phyloP scores from a whole-genome alignment of 2,329 filamentous ascomycete genomes.

The Sporothrix brasiliensis region DNA sequence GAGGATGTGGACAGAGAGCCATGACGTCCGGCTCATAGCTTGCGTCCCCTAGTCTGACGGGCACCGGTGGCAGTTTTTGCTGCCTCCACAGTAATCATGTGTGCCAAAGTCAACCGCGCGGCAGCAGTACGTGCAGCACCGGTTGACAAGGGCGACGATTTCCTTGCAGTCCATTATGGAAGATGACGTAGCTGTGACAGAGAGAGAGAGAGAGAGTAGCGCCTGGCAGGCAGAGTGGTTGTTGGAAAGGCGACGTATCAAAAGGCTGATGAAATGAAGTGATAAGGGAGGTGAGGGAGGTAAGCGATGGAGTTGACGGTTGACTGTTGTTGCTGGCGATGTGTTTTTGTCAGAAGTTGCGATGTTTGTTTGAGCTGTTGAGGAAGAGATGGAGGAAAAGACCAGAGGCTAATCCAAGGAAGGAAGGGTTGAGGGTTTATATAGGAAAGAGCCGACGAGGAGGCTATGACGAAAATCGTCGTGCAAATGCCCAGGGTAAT shows the following conservation, averaged over 20 bases:
- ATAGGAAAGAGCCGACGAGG: slow-evolving; percentile 14
- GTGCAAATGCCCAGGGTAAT: slow-evolving; percentile 17
- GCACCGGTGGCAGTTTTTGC: slow-evolving; percentile 50
- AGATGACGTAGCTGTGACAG: background rate
- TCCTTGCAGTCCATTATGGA: slow-evolving; percentile 50
- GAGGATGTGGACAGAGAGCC: background rate
- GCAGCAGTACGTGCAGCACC: slow-evolving; percentile 58
- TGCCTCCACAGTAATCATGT: slow-evolving; percentile 54
- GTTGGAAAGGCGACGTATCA: background rate
- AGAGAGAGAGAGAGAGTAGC: slow-evolving; percentile 2
- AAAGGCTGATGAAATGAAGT: background rate
- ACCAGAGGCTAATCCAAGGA: background rate
- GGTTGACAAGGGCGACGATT: slow-evolving; percentile 50
- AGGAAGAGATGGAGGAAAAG: background rate
- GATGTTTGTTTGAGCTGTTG: slow-evolving; percentile 1
- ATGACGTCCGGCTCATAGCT: background rate
- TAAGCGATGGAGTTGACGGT: background rate
- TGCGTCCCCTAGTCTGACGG: slow-evolving; percentile 37
- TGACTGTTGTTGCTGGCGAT: background rate
- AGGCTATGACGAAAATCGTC: slow-evolving; percentile 23
- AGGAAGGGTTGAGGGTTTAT: slow-evolving; percentile 22
- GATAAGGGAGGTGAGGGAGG: too few relatives aligned
- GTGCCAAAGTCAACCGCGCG: slow-evolving; percentile 54
- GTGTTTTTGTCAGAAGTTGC: background rate
- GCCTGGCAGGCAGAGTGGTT: background rate